These are phyloP conservation scores for Asterophora parasitica DNA, from an alignment of 768 basidiomycete species.

Conservation along the genomic window DNA sequence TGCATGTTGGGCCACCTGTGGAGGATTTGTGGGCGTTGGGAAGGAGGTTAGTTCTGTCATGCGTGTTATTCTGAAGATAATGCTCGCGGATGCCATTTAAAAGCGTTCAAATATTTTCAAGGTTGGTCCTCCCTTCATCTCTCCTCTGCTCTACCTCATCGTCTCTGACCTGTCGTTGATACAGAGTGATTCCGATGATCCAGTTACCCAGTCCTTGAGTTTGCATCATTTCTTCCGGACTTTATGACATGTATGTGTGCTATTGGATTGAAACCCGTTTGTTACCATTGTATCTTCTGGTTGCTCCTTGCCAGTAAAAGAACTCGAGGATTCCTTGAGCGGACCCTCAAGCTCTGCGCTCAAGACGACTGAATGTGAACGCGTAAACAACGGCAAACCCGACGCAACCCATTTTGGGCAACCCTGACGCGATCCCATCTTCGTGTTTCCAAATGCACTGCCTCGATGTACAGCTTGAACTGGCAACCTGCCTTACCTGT, in stretches of 20 bases:
- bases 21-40: slow-evolving; percentile 3
- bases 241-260: slow-evolving; percentile 2
- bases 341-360: too few relatives aligned
- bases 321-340: too few relatives aligned
- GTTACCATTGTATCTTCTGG: not conserved
- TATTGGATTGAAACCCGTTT: not conserved
- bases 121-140: not conserved
- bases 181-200: not conserved
- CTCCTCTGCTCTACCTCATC: not conserved
- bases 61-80: slow-evolving; percentile 7
- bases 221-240: not conserved
- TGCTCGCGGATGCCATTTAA: slow-evolving; percentile 6
- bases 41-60: slow-evolving; percentile 6
- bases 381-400: too few relatives aligned
- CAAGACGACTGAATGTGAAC: too few relatives aligned
- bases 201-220: not conserved
- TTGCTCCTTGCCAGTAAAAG: not conserved
- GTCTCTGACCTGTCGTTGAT: not conserved
- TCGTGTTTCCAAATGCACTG: not conserved
- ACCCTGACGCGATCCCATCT: too few relatives aligned
- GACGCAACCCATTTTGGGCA: too few relatives aligned
- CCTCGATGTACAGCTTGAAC: not conserved
- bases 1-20: not conserved
- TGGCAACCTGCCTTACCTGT: too few relatives aligned
- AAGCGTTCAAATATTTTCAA: slow-evolving; percentile 2